These are phyloP conservation scores for Pseudozyma pruni DNA, from an alignment of 1,284 basidiomycete genomes.

Conservation along the genomic window DNA sequence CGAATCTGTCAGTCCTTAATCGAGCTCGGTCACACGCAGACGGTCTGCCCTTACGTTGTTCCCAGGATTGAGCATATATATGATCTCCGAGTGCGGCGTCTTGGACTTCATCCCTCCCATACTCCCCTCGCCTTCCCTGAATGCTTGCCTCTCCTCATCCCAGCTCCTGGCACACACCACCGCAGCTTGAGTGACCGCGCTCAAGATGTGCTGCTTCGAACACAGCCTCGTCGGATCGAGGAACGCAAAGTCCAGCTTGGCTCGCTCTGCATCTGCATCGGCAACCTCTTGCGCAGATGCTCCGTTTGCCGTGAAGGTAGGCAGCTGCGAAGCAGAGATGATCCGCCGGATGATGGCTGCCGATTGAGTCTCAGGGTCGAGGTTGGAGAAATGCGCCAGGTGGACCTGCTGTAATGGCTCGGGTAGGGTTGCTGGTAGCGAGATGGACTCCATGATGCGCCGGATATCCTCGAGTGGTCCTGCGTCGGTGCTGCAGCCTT, in stretches of 20 bases:
- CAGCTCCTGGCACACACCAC: constrained; percentile 37
- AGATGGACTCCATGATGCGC: constrained; percentile 38
- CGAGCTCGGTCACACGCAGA: too few relatives aligned
- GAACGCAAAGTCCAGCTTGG: constrained; percentile 47
- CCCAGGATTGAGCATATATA: constrained; percentile 44
- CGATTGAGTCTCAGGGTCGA: constrained; percentile 31
- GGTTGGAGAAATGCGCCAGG: constrained; percentile 42
- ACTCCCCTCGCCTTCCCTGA: constrained; percentile 38
- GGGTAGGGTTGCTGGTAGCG: constrained; percentile 26
- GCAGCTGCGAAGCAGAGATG: constrained; percentile 41
- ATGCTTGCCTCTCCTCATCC: constrained; percentile 9
- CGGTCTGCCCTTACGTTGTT: constrained; percentile 54
- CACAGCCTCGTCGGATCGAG: constrained; percentile 46
- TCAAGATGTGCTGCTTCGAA: constrained; percentile 37
- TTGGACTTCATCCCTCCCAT: constrained; percentile 49
- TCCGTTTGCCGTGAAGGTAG: not conserved
- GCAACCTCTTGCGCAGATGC: constrained; percentile 15
- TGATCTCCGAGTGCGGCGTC: constrained; percentile 48
- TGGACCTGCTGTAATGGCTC: constrained; percentile 30
- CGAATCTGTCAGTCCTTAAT: too few relatives aligned
- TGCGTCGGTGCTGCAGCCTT: too few relatives aligned
- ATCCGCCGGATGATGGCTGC: constrained; percentile 39
- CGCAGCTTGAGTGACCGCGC: constrained; percentile 38
- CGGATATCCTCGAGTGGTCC: too few relatives aligned
- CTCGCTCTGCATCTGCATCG: constrained; percentile 24